Percentiles rank a stretch among this genome's conserved stretches.
Evolutionary conservation across 2,329 filamentous ascomycete species (phyloP).

Genomic region (Bertia moriformis): DNA sequence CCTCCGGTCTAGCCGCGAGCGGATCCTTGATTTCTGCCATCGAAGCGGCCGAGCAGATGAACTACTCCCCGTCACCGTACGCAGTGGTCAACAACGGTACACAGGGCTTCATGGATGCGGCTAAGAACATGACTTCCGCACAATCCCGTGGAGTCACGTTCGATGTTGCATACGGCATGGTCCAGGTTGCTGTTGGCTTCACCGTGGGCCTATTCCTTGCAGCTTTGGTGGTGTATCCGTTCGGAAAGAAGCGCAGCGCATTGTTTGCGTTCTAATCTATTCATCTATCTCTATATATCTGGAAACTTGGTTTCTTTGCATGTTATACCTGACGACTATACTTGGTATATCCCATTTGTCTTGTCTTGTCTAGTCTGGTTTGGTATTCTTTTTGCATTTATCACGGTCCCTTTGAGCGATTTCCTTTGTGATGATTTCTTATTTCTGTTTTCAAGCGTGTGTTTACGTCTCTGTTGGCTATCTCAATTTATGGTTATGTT

Average conservation of each 20-base stretch:
- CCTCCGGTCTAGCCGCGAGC: conserved; percentile 43
- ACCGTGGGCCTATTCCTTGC: conserved; percentile 45
- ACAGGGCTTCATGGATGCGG: conserved; percentile 9
- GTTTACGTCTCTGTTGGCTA: too few relatives aligned
- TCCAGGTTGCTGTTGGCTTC: conserved; percentile 46
- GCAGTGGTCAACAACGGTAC: conserved; percentile 17
- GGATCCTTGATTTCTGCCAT: conserved; percentile 44
- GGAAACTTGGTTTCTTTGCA: too few relatives aligned
- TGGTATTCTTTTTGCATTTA: too few relatives aligned
- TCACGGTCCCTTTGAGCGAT: too few relatives aligned
- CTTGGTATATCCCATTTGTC: too few relatives aligned
- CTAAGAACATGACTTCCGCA: conserved; percentile 7
- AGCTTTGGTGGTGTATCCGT: conserved; percentile 36
- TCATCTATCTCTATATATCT: not conserved
- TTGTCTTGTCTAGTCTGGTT: too few relatives aligned
- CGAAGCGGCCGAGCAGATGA: conserved; percentile 37
- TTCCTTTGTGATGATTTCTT: too few relatives aligned
- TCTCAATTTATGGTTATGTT: too few relatives aligned
- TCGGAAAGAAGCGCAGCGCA: conserved; percentile 42
- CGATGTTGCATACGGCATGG: conserved; percentile 38
- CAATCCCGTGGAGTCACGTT: conserved; percentile 23
- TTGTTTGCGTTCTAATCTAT: conserved; percentile 33
- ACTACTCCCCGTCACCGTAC: conserved; percentile 10
- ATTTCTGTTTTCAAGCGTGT: too few relatives aligned
- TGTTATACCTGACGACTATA: too few relatives aligned